A percentile compares a stretch with the other conserved stretches of the same genome.
Conservation (phyloP, 805 yeast species). For the Schizosaccharomyces japonicus region DNA sequence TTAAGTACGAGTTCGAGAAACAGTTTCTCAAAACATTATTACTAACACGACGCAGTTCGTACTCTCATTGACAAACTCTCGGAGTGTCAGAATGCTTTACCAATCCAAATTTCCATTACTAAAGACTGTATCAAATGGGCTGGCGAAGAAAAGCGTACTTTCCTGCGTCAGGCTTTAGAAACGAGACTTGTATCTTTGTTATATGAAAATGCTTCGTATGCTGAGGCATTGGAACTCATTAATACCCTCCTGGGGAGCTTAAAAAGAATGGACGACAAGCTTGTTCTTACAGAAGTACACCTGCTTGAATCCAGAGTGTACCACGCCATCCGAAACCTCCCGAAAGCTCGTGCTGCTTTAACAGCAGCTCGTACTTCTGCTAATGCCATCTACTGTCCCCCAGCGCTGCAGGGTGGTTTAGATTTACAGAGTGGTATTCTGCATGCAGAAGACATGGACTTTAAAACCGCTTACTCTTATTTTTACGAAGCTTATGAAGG, state of each 20-base stretch:
- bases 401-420: slow-evolving; percentile 77
- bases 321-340: slow-evolving; percentile 72
- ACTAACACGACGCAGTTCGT: slow-evolving; percentile 23
- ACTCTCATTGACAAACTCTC: slow-evolving; percentile 60
- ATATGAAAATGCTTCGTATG: slow-evolving; percentile 38
- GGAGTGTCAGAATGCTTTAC: slow-evolving; percentile 33
- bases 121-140: slow-evolving; percentile 77
- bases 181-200: slow-evolving; percentile 58
- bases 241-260: slow-evolving; percentile 55
- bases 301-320: slow-evolving; percentile 71
- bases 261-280: slow-evolving; percentile 83
- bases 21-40: background rate
- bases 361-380: slow-evolving; percentile 93
- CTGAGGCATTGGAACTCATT: slow-evolving; percentile 49
- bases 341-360: slow-evolving; percentile 75
- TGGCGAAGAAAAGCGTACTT: slow-evolving; percentile 53
- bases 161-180: slow-evolving; percentile 69
- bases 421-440: slow-evolving; percentile 88
- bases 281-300: slow-evolving; percentile 86
- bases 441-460: slow-evolving; percentile 92
- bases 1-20: slow-evolving; percentile 21
- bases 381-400: slow-evolving; percentile 86
- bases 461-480: slow-evolving; percentile 74
- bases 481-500: slow-evolving; percentile 90
- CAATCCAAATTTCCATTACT: slow-evolving; percentile 48